phyloP scores from a whole-genome alignment of 2,329 filamentous ascomycete genomes.

The Helicocarpus griseus region DNA sequence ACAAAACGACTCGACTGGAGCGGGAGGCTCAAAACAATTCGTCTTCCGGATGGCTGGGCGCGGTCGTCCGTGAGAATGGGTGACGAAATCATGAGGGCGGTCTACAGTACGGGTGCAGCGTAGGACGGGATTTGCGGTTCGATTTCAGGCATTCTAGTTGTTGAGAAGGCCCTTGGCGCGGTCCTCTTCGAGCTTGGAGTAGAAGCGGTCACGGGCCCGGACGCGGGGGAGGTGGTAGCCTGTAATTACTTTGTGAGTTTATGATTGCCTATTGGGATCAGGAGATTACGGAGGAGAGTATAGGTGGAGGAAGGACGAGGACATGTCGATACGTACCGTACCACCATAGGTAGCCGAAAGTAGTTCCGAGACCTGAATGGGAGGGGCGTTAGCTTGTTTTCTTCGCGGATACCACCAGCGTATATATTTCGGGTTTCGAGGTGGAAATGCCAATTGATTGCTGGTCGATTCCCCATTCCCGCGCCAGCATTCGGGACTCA shows the following conservation, averaged over 20 bases:
- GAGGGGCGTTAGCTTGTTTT: not conserved
- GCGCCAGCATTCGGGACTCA: not conserved
- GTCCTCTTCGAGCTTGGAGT: conserved; percentile 54
- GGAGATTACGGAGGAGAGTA: not conserved
- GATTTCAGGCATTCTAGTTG: not conserved
- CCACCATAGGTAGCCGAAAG: conserved; percentile 58
- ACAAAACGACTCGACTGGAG: too few species aligned
- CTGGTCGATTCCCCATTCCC: not conserved
- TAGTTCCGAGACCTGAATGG: conserved; percentile 48
- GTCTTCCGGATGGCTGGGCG: too few species aligned
- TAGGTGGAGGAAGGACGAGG: not conserved
- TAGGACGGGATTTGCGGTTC: too few species aligned
- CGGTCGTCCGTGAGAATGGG: too few species aligned
- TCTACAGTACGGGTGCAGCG: too few species aligned
- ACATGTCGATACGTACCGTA: conserved; percentile 44
- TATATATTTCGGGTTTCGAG: not conserved
- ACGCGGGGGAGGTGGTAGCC: conserved; percentile 57
- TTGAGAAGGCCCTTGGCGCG: conserved; percentile 30
- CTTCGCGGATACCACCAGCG: not conserved
- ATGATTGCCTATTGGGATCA: not conserved
- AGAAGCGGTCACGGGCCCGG: conserved; percentile 53
- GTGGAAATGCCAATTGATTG: not conserved
- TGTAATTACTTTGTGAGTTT: conserved; percentile 18
- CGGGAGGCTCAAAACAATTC: too few species aligned
- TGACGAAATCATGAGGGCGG: too few species aligned